Evolutionary conservation across 164 flowering plant species (phyloP).

Genomic region (Houttuynia cordata): DNA sequence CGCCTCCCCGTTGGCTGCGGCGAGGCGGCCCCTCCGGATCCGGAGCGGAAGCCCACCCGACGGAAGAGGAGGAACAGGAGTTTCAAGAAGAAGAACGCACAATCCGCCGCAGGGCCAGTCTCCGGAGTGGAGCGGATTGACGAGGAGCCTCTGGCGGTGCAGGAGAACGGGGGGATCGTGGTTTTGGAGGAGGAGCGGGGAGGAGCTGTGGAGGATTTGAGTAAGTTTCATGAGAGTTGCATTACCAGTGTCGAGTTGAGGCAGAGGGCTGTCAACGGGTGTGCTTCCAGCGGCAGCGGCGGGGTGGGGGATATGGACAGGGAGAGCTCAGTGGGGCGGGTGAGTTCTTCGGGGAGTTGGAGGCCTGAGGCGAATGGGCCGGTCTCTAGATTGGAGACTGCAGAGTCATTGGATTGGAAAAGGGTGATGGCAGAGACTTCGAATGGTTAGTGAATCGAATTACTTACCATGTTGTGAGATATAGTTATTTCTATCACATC

Average conservation of each 20-base stretch:
- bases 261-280: conserved; percentile 4
- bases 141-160: neutral
- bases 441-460: neutral
- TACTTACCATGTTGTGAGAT: neutral
- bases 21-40: neutral
- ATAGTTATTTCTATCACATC: neutral
- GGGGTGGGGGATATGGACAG: neutral
- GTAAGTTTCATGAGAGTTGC: neutral
- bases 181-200: neutral
- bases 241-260: neutral
- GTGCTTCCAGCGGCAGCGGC: neutral
- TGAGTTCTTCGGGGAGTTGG: neutral
- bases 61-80: neutral
- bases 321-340: neutral
- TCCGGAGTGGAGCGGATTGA: neutral
- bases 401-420: conserved; percentile 1
- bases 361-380: neutral
- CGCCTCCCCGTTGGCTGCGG: no score
- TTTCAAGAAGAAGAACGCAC: neutral
- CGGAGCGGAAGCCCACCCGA: neutral
- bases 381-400: neutral
- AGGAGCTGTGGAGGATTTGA: neutral
- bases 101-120: neutral
- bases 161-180: neutral
- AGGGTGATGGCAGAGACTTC: conserved; percentile 2